Evolutionary conservation across 1,284 basidiomycete genomes (phyloP).

Genomic region (Marasmius oreades): DNA sequence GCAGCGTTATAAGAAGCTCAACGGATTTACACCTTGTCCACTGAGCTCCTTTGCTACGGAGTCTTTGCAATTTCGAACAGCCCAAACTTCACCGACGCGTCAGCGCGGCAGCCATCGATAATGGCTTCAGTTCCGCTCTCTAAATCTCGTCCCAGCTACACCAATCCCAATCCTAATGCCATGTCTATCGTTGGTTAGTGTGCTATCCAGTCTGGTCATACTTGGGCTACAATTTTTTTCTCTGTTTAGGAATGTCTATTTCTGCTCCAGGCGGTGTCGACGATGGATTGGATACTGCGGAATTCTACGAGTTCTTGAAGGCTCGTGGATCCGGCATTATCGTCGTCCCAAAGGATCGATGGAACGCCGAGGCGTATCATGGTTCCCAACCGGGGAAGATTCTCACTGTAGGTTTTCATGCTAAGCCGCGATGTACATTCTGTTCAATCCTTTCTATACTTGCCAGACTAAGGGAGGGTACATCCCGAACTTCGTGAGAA

Average conservation of each 20-base stretch:
- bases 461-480: neutral
- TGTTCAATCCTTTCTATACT: neutral
- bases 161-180: neutral
- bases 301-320: conserved; percentile 5
- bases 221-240: neutral
- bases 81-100: neutral
- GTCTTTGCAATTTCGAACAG: no score
- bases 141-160: neutral
- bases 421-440: neutral
- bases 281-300: conserved; percentile 1
- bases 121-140: neutral
- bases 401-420: neutral
- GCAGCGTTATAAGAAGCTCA: no score
- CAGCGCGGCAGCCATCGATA: neutral
- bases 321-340: conserved; percentile 4
- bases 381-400: conserved; percentile 1
- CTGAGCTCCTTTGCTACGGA: no score
- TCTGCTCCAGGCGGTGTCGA: conserved; percentile 1
- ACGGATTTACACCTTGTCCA: no score
- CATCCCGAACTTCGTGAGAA: conserved; percentile 1
- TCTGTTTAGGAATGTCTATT: neutral
- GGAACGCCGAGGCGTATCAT: conserved; percentile 5
- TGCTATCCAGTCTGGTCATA: neutral
- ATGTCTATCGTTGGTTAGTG: neutral
- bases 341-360: conserved; percentile 1